Evolutionary conservation across 2,329 filamentous ascomycete genomes (phyloP), one percentile per base, ranked within the genome.

Genomic region (Penicillium sp.): DNA sequence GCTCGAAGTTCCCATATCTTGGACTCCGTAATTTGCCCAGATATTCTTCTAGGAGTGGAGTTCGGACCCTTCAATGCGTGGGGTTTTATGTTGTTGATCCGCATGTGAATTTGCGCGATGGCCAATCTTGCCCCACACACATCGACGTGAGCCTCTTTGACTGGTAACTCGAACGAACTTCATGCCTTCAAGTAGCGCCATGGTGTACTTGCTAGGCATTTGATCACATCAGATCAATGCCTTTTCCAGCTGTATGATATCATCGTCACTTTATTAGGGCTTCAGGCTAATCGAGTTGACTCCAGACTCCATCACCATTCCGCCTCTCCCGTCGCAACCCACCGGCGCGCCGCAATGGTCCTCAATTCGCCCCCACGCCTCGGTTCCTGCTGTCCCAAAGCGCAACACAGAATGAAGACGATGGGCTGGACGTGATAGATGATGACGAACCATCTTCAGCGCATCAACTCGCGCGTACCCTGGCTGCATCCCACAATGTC

Each of bases 361-460:
- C 68, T 13, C 69, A 71, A 14, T 72, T 72, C 53, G 69, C 70
- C 2, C 65, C 66, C 5, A 70, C 69, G 1, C 70, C 67, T 27
- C 68, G 69, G 4, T 72, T 72, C 26, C 32, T 70, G 8, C 51
- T 71, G 7, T 71, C 69, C 0, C 67, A 69, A 40, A 58, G 50
- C 6, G 56, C 55, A 13, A 43, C 57, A 4, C 53, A 55, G 11
- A 47, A 30, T 16, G 18, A 43, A 1, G 53, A 47, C 6, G 41
- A 56, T 29, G 57, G 53, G 8, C 0, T 60, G 4, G 62, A 69
- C 7, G 58, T 60, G 35, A 61, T 62, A 36, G 65, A 67, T 29
- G 61, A 57, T 4, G 59, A 65, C 34, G 60, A 30, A 1, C 48
- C 61, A 4, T 44, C 56, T 16, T 60, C 57, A 7, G 64, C 57